These are phyloP conservation scores for Asterochloris sp. DNA, from an alignment of 139 green algal species.

Conservation along the genomic window DNA sequence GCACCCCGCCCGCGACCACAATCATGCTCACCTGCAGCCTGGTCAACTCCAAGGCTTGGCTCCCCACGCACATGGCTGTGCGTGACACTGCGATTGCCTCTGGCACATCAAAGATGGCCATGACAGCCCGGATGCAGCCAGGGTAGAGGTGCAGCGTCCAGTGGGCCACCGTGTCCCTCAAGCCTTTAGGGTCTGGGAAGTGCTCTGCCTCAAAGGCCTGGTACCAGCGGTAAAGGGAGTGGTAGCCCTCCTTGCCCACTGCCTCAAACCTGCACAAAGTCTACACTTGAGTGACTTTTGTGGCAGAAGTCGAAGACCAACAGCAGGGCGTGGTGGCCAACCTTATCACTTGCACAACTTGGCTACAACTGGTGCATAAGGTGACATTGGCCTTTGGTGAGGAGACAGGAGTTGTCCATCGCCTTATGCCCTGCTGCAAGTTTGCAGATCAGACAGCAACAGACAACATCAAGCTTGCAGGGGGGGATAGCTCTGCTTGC, in stretches of 20 bases:
- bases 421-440: too few relatives aligned
- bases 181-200: constrained; percentile 81
- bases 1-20: too few relatives aligned
- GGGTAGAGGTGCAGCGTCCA: constrained; percentile 75
- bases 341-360: background rate
- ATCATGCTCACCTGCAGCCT: constrained; percentile 51
- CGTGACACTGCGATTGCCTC: constrained; percentile 75
- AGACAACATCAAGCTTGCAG: too few relatives aligned
- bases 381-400: too few relatives aligned
- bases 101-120: constrained; percentile 79
- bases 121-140: constrained; percentile 57
- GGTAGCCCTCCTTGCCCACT: constrained; percentile 62
- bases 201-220: constrained; percentile 61
- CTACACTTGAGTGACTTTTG: background rate
- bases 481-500: too few relatives aligned
- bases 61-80: constrained; percentile 55
- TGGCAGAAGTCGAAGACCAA: background rate
- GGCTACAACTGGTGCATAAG: too few relatives aligned
- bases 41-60: constrained; percentile 36
- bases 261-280: constrained; percentile 48
- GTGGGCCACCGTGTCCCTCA: constrained; percentile 44
- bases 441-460: too few relatives aligned
- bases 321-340: background rate
- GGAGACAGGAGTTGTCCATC: too few relatives aligned
- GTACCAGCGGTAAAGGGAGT: constrained; percentile 80